Percentiles rank a stretch among this genome's conserved stretches.
Evolutionary conservation across 192 early-diverging fungal species (phyloP).

Genomic region (Fimicolochytrium jonesii): DNA sequence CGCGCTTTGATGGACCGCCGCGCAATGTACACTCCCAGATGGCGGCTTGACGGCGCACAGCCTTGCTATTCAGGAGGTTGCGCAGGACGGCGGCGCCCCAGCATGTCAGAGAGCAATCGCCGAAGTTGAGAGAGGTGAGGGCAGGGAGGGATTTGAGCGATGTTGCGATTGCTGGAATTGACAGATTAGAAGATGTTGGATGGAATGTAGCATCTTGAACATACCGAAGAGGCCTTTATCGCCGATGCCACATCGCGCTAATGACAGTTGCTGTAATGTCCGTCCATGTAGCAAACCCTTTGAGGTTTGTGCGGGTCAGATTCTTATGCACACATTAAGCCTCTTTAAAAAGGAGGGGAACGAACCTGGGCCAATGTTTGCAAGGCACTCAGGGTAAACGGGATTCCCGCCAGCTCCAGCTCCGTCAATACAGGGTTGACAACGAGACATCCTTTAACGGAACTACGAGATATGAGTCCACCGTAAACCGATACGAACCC

Average conservation of each 20-base stretch:
- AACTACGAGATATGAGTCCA: conserved; percentile 10
- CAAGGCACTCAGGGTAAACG: conserved; percentile 9
- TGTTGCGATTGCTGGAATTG: conserved; percentile 17
- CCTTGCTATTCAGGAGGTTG: conserved; percentile 23
- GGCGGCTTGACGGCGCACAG: conserved; percentile 28
- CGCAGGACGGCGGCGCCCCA: conserved; percentile 24
- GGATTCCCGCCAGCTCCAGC: conserved; percentile 33
- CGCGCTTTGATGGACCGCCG: not conserved
- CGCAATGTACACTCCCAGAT: conserved; percentile 27
- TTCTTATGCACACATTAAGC: too few species aligned
- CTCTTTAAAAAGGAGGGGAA: too few species aligned
- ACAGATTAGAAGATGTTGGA: too few species aligned
- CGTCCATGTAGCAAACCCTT: conserved; percentile 12
- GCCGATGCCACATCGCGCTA: conserved; percentile 35
- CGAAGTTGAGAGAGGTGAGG: conserved; percentile 25
- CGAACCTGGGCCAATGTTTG: conserved; percentile 9
- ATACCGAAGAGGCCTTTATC: conserved; percentile 34
- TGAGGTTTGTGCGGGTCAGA: too few species aligned
- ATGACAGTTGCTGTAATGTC: conserved; percentile 21
- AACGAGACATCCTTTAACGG: conserved; percentile 28
- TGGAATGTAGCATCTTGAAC: too few species aligned
- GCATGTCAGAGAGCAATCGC: conserved; percentile 24
- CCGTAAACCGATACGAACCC: not conserved
- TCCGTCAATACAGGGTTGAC: conserved; percentile 17
- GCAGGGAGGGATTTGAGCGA: conserved; percentile 18